phyloP scores from a whole-genome alignment of 768 basidiomycete genomes.

The Termitomyces sp. region DNA sequence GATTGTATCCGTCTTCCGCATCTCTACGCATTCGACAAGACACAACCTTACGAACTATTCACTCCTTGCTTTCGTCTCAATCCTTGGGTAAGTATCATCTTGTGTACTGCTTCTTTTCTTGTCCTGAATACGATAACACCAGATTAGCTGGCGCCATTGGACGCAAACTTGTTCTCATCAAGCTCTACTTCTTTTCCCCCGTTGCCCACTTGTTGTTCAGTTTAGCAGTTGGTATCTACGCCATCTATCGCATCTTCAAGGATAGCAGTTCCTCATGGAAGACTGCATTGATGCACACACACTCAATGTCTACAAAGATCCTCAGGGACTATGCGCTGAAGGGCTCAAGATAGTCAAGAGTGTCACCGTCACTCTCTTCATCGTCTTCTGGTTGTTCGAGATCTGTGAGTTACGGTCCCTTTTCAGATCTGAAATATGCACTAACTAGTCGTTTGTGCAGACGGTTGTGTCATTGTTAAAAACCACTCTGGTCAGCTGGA shows the following conservation, averaged over 20 bases:
- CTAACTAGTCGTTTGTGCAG: constrained; percentile 18
- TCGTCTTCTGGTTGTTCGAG: constrained; percentile 43
- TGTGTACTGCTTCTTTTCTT: background rate
- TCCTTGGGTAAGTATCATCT: constrained; percentile 34
- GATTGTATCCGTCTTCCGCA: constrained; percentile 14
- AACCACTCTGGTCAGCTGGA: constrained; percentile 39
- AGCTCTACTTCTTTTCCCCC: constrained; percentile 37
- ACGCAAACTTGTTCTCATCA: constrained; percentile 35
- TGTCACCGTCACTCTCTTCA: constrained; percentile 35
- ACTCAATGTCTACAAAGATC: constrained; percentile 1
- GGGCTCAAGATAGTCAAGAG: constrained; percentile 36
- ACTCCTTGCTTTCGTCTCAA: constrained; percentile 36
- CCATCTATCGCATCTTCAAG: constrained; percentile 38
- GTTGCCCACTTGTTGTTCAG: constrained; percentile 40
- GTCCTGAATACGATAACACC: background rate
- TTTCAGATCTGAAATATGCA: background rate
- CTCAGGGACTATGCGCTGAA: constrained; percentile 31
- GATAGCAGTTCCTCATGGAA: constrained; percentile 30
- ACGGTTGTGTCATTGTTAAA: constrained; percentile 43
- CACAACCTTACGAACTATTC: constrained; percentile 20
- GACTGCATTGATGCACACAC: constrained; percentile 25
- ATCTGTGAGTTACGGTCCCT: constrained; percentile 32
- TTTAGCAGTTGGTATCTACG: constrained; percentile 37
- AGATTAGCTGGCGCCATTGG: constrained; percentile 40
- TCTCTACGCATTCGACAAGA: constrained; percentile 5